Evolutionary conservation across 2,329 filamentous ascomycete genomes (phyloP).

Genomic region (Shiraia sp.): DNA sequence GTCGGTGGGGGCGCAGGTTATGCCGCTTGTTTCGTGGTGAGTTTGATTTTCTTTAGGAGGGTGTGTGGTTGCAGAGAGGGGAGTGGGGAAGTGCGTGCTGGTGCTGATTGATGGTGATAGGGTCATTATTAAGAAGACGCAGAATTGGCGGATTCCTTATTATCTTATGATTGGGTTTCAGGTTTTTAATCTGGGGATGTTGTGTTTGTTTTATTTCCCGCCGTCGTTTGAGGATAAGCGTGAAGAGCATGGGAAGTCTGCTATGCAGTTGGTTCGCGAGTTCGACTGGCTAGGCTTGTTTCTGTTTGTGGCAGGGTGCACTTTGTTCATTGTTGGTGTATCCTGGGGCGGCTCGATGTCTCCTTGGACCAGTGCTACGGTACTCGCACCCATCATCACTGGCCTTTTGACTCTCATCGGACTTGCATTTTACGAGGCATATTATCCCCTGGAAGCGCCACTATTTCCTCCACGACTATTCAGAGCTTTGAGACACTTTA

Average conservation of each 20-base stretch:
- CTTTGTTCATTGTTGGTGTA: constrained; percentile 36
- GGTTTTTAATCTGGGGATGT: constrained; percentile 23
- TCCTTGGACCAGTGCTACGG: constrained; percentile 28
- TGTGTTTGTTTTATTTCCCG: constrained; percentile 41
- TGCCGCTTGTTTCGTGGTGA: constrained; percentile 37
- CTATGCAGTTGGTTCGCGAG: constrained; percentile 22
- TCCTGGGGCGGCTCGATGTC: constrained; percentile 31
- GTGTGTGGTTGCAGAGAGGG: too few species aligned
- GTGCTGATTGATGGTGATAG: too few species aligned
- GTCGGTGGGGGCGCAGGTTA: constrained; percentile 37
- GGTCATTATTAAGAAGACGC: constrained; percentile 33
- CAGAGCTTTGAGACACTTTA: constrained; percentile 31
- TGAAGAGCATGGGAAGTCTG: constrained; percentile 27
- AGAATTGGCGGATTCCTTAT: constrained; percentile 33
- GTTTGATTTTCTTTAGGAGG: not conserved
- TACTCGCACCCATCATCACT: constrained; percentile 29
- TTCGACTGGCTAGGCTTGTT: constrained; percentile 36
- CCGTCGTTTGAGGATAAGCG: constrained; percentile 45
- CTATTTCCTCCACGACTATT: constrained; percentile 37
- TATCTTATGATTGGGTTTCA: constrained; percentile 43
- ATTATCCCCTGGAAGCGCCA: constrained; percentile 25
- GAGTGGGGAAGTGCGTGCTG: too few species aligned
- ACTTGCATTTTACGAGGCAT: constrained; percentile 34
- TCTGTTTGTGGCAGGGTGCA: constrained; percentile 33
- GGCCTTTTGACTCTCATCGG: constrained; percentile 28